phyloP scores from a whole-genome alignment of 305 asterid genomes.

The Solanum aculeatissimum region DNA sequence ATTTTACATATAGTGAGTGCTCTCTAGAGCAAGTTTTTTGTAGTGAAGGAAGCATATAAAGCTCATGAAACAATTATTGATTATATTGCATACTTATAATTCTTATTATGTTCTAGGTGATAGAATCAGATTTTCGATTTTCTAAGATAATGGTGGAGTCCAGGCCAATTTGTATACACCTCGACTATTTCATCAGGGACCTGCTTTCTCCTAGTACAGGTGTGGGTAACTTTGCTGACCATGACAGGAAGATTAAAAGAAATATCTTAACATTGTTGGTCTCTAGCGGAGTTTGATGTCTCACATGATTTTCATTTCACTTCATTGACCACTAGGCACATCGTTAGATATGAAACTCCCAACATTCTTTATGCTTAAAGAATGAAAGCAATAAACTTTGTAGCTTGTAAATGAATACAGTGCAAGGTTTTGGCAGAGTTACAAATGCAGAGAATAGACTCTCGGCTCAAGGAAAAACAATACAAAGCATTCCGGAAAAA shows the following conservation, averaged over 20 bases:
- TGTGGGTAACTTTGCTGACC: neutral
- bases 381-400: neutral
- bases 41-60: neutral
- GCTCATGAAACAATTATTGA: neutral
- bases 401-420: neutral
- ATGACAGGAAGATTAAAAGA: neutral
- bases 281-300: neutral
- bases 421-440: neutral
- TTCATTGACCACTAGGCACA: too few relatives aligned
- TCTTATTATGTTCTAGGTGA: neutral
- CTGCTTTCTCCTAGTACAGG: neutral
- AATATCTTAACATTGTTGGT: neutral
- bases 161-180: neutral
- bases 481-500: too few relatives aligned
- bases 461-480: too few relatives aligned
- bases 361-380: neutral
- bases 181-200: neutral
- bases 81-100: neutral
- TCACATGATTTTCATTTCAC: neutral
- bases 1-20: neutral
- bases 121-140: neutral
- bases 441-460: too few relatives aligned
- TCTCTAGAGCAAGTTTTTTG: neutral
- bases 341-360: too few relatives aligned
- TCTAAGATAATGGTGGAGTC: neutral